Percentiles rank a stretch among this genome's conserved stretches.
Evolutionary conservation across 2,329 filamentous ascomycete genomes (phyloP).

Genomic region (Aureobasidium subglaciale): DNA sequence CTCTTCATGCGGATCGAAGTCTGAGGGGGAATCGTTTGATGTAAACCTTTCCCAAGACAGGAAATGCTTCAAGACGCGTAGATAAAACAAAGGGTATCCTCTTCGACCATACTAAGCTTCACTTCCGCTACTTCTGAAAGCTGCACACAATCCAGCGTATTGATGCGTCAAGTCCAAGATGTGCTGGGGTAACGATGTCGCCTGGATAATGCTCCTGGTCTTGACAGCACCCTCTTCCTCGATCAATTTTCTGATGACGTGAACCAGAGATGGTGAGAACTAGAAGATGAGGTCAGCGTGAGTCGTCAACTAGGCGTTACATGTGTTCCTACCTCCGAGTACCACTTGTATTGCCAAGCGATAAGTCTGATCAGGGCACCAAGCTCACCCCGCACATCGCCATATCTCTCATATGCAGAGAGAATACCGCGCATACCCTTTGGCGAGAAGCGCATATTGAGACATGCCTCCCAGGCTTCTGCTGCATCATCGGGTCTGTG

Average conservation of each 20-base stretch:
- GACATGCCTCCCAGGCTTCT: constrained; percentile 85
- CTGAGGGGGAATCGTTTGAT: too few relatives aligned
- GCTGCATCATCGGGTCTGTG: constrained; percentile 88
- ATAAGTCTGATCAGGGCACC: constrained; percentile 84
- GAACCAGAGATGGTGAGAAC: constrained; percentile 88
- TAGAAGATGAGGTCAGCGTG: constrained; percentile 24
- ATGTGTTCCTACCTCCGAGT: constrained; percentile 64
- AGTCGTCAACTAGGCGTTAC: neutral
- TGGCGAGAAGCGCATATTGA: constrained; percentile 83
- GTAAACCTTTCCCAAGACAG: neutral
- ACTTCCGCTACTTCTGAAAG: constrained; percentile 88
- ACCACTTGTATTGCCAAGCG: constrained; percentile 99
- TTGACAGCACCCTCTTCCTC: constrained; percentile 98
- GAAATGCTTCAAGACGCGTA: neutral
- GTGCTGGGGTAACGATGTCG: constrained; percentile 84
- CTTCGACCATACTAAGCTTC: constrained; percentile 39
- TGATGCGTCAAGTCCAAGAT: constrained; percentile 93
- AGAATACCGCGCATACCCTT: constrained; percentile 85
- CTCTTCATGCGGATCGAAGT: too few relatives aligned
- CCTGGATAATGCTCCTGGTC: constrained; percentile 92
- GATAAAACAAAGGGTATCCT: constrained; percentile 8
- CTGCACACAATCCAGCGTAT: constrained; percentile 89
- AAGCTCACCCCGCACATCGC: constrained; percentile 73
- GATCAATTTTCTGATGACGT: constrained; percentile 82
- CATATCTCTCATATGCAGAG: constrained; percentile 67